phyloP scores from a whole-genome alignment of 2,329 filamentous ascomycete species.

The Exophiala phaeomuriformis region DNA sequence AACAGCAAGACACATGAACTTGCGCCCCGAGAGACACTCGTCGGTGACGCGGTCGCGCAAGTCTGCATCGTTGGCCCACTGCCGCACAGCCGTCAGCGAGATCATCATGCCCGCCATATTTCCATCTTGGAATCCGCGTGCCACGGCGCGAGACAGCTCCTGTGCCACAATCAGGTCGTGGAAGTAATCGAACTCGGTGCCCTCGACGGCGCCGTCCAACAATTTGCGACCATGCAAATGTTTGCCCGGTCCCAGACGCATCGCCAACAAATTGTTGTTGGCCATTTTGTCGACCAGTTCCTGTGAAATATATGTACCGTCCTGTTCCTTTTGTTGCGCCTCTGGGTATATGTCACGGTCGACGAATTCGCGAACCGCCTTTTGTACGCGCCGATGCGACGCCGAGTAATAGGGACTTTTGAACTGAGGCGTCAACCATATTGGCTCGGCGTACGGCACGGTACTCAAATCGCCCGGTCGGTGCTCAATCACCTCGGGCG shows the following conservation, averaged over 20 bases:
- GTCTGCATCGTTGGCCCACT: constrained; percentile 56
- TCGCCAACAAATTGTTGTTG: constrained; percentile 59
- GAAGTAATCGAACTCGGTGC: constrained; percentile 70
- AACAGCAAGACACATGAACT: constrained; percentile 66
- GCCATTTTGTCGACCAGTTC: constrained; percentile 60
- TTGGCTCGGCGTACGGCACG: constrained; percentile 77
- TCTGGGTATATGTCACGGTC: constrained; percentile 55
- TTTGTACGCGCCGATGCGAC: constrained; percentile 59
- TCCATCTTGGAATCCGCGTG: constrained; percentile 76
- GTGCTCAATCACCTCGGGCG: constrained; percentile 62
- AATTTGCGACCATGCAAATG: constrained; percentile 58
- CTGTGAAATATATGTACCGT: constrained; percentile 55
- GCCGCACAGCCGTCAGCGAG: constrained; percentile 60
- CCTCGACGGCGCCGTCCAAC: constrained; percentile 53
- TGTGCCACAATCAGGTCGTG: constrained; percentile 64
- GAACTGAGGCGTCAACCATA: constrained; percentile 73
- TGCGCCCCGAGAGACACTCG: constrained; percentile 59
- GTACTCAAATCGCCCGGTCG: constrained; percentile 63
- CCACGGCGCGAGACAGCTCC: constrained; percentile 62
- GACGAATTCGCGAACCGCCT: constrained; percentile 59
- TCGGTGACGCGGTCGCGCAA: constrained; percentile 61
- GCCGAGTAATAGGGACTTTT: constrained; percentile 64
- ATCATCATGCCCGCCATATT: constrained; percentile 59
- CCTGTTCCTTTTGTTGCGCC: constrained; percentile 64
- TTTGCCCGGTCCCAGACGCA: constrained; percentile 61